These are phyloP conservation scores for Misopates orontium DNA, from an alignment of 257 asterid genomes.

Conservation along the genomic window DNA sequence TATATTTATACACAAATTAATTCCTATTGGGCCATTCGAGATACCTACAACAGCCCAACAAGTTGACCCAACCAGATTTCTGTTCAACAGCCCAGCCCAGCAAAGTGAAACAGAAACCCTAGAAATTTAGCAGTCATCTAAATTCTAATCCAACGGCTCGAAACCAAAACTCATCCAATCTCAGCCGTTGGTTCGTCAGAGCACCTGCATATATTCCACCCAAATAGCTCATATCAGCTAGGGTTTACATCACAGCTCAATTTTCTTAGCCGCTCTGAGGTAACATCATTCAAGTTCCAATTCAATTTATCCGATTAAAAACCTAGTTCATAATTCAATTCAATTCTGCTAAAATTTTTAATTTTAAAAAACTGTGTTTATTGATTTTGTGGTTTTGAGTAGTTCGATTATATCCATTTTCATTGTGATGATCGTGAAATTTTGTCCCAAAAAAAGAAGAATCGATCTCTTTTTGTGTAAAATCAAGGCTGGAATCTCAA, in stretches of 20 bases:
- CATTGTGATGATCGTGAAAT: conserved; percentile 43
- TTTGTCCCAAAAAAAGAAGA: conserved; percentile 33
- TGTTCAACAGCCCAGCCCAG: not conserved
- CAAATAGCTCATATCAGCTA: not conserved
- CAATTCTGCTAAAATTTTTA: not conserved
- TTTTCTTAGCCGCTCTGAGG: conserved; percentile 32
- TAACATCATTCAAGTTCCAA: conserved; percentile 21
- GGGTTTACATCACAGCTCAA: conserved; percentile 8
- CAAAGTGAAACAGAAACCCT: conserved; percentile 32
- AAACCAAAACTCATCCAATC: conserved; percentile 7
- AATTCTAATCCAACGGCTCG: conserved; percentile 17
- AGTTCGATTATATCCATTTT: conserved; percentile 23
- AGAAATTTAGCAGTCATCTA: not conserved
- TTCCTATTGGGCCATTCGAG: no score
- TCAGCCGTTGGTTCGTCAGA: conserved; percentile 19
- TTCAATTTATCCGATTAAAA: not conserved
- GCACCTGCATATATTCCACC: conserved; percentile 9
- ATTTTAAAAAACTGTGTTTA: no score
- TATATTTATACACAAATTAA: no score
- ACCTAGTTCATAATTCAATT: not conserved
- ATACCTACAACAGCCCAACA: no score
- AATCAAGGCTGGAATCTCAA: conserved; percentile 97
- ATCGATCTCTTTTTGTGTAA: not conserved
- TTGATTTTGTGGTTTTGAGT: not conserved
- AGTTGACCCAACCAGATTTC: no score